Evolutionary conservation across 2,329 filamentous ascomycete genomes (phyloP).

Genomic region (Westerdykella ornata): DNA sequence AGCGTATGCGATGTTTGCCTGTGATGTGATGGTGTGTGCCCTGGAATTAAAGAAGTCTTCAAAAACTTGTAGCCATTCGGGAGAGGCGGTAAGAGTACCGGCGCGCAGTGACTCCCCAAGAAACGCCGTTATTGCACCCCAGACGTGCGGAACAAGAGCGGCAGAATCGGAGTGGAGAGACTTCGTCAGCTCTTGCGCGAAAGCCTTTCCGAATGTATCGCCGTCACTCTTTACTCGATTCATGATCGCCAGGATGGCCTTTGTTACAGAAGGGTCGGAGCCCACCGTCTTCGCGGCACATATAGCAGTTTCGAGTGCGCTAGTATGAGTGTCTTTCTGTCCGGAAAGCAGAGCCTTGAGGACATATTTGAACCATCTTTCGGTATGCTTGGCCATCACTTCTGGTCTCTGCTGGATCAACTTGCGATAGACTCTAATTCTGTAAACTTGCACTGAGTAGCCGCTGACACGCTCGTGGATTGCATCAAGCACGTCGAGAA

Average conservation of each 20-base stretch:
- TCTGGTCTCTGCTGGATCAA: constrained; percentile 64
- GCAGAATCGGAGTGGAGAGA: constrained; percentile 61
- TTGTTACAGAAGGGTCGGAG: constrained; percentile 60
- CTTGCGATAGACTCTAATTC: constrained; percentile 71
- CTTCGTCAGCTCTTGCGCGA: constrained; percentile 58
- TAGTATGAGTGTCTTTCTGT: constrained; percentile 66
- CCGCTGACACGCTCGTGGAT: constrained; percentile 69
- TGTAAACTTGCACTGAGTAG: constrained; percentile 71
- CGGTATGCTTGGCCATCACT: constrained; percentile 62
- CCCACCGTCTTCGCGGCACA: constrained; percentile 65
- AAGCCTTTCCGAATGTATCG: constrained; percentile 47
- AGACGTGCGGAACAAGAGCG: constrained; percentile 73
- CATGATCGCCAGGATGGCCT: constrained; percentile 59
- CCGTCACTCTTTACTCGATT: constrained; percentile 57
- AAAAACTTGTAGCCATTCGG: constrained; percentile 69
- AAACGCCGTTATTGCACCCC: constrained; percentile 75
- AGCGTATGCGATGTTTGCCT: constrained; percentile 81
- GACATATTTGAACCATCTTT: constrained; percentile 75
- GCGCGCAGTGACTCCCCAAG: constrained; percentile 52
- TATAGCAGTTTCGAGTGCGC: constrained; percentile 67
- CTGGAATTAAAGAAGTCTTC: constrained; percentile 77
- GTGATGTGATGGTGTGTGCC: constrained; percentile 55
- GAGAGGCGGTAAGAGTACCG: constrained; percentile 64
- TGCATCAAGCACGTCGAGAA: constrained; percentile 64
- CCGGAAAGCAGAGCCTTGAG: constrained; percentile 75